Evolutionary conservation across 345 rosid genomes (phyloP).

Genomic region (Boechera retrofracta): DNA sequence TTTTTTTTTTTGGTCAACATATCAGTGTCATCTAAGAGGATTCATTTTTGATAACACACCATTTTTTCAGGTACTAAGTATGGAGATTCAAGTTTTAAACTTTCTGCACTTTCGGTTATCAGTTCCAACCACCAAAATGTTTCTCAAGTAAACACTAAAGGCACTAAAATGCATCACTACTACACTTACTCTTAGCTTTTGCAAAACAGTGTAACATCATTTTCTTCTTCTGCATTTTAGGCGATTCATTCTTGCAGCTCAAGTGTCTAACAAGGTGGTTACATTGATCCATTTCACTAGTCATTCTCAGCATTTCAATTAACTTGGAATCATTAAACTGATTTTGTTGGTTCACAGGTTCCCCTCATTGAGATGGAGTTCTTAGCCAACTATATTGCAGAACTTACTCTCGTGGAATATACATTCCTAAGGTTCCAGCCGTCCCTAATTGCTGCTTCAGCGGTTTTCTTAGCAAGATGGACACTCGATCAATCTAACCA

Average conservation of each 20-base stretch:
- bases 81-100: conserved; percentile 39
- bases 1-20: too few relatives aligned
- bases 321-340: neutral
- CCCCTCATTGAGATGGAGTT: conserved; percentile 64
- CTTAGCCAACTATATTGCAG: conserved; percentile 80
- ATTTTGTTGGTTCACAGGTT: conserved; percentile 47
- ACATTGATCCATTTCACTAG: conserved; percentile 6
- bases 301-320: neutral
- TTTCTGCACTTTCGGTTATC: conserved; percentile 32
- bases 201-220: neutral
- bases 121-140: conserved; percentile 40
- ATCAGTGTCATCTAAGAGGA: neutral
- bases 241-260: conserved; percentile 83
- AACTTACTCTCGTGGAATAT: conserved; percentile 71
- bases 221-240: conserved; percentile 42
- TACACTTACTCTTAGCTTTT: neutral
- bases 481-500: conserved; percentile 69
- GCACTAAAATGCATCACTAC: neutral
- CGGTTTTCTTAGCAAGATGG: conserved; percentile 85
- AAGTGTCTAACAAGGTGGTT: conserved; percentile 66
- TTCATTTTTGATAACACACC: neutral
- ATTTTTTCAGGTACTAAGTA: conserved; percentile 27
- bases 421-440: conserved; percentile 71
- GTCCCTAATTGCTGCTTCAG: conserved; percentile 80
- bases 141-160: conserved; percentile 34